A percentile compares a stretch with the other conserved stretches of the same genome.
Evolutionary conservation across 2,329 filamentous ascomycete genomes (phyloP).

Genomic region (Penicillium crustosum): DNA sequence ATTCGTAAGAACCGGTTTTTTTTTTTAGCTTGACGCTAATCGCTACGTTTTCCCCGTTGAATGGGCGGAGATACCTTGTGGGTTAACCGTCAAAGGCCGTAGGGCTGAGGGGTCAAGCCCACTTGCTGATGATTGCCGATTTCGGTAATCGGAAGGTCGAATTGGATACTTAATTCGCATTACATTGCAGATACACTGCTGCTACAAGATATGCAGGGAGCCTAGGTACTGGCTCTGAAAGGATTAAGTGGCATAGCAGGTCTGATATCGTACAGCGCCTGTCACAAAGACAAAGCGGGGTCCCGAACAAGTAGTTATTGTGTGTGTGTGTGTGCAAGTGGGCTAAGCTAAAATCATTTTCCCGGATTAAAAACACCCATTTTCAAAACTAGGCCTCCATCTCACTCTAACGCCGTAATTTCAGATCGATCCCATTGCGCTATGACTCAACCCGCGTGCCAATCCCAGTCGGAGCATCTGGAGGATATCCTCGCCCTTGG

Average conservation of each 20-base stretch:
- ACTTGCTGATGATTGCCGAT: neutral
- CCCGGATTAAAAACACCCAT: neutral
- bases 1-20: constrained; percentile 1
- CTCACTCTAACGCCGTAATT: neutral
- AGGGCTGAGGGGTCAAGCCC: constrained; percentile 11
- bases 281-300: neutral
- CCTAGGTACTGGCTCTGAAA: neutral
- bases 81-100: neutral
- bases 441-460: constrained; percentile 64
- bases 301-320: neutral
- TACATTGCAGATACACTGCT: neutral
- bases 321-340: neutral
- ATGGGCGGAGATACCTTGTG: neutral
- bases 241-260: neutral
- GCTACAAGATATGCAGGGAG: neutral
- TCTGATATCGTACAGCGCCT: constrained; percentile 3
- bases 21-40: neutral
- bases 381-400: constrained; percentile 1
- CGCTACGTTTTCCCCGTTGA: neutral
- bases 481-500: constrained; percentile 69
- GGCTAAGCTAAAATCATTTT: constrained; percentile 2
- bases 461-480: constrained; percentile 69
- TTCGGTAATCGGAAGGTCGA: neutral
- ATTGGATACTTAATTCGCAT: neutral
- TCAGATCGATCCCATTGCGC: constrained; percentile 1